phyloP scores from a whole-genome alignment of 2,329 filamentous ascomycete genomes.

The Ceratocystis eucalypticola region DNA sequence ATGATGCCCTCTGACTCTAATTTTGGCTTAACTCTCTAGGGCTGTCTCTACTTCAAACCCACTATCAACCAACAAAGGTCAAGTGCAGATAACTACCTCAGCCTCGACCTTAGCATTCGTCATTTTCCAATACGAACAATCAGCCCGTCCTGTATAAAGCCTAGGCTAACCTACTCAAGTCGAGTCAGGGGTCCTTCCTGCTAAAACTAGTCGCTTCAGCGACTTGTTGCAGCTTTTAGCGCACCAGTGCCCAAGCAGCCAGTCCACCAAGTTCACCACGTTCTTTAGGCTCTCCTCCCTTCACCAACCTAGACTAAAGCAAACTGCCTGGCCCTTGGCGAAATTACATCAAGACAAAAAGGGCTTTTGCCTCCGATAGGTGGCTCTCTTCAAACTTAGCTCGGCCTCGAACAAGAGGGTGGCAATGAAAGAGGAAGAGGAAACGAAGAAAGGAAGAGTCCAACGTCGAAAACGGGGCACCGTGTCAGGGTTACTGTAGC shows the following conservation, averaged over 20 bases:
- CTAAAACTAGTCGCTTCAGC: background rate
- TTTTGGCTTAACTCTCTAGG: background rate
- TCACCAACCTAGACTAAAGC: background rate
- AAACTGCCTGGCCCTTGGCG: background rate
- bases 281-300: background rate
- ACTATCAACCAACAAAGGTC: background rate
- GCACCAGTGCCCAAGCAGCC: background rate
- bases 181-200: too few species aligned
- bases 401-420: too few species aligned
- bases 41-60: background rate
- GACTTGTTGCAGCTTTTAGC: too few species aligned
- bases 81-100: too few species aligned
- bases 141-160: too few species aligned
- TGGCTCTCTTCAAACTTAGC: too few species aligned
- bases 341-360: conserved; percentile 8
- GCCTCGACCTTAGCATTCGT: too few species aligned
- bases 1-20: too few species aligned
- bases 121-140: too few species aligned
- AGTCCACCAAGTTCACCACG: background rate
- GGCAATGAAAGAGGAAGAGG: background rate
- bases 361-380: background rate
- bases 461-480: background rate
- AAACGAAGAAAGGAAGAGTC: background rate
- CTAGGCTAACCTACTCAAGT: too few species aligned
- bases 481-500: background rate